A percentile compares a stretch with the other conserved stretches of the same genome.
Evolutionary conservation across 75 land plant species (phyloP).

Genomic region (Adiantum capillusveneris): DNA sequence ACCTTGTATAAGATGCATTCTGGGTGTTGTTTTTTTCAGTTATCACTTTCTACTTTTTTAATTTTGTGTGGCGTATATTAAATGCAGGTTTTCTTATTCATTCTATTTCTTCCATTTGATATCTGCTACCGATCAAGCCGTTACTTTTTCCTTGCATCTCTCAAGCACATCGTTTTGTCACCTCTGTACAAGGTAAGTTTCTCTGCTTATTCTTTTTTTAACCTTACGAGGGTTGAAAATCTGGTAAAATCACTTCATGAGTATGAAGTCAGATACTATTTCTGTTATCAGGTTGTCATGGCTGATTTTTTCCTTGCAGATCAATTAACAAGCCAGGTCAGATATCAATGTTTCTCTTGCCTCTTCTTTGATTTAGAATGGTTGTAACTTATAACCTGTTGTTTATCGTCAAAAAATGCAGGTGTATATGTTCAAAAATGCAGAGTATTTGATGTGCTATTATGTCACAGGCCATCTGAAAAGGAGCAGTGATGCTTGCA

Average conservation of each 20-base stretch:
- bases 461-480: slow-evolving; percentile 52
- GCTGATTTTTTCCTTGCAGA: slow-evolving; percentile 99
- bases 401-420: slow-evolving; percentile 11
- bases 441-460: slow-evolving; percentile 74
- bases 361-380: too few relatives aligned
- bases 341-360: too few relatives aligned
- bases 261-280: too few relatives aligned
- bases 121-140: slow-evolving; percentile 74
- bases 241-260: not conserved
- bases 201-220: not conserved
- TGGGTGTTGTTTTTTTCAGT: too few relatives aligned
- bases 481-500: slow-evolving; percentile 42
- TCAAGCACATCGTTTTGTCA: slow-evolving; percentile 57
- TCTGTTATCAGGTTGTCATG: slow-evolving; percentile 56
- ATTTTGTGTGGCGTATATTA: too few relatives aligned
- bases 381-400: not conserved
- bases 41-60: too few relatives aligned
- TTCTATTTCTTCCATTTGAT: slow-evolving; percentile 61
- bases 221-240: too few relatives aligned
- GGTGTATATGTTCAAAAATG: slow-evolving; percentile 71
- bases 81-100: slow-evolving; percentile 40
- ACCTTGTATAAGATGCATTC: too few relatives aligned
- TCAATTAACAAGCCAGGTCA: slow-evolving; percentile 93
- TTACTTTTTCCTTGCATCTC: slow-evolving; percentile 47
- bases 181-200: slow-evolving; percentile 75